Evolutionary conservation across 2,329 filamentous ascomycete genomes (phyloP).

Genomic region (Pleurostoma richardsiae): DNA sequence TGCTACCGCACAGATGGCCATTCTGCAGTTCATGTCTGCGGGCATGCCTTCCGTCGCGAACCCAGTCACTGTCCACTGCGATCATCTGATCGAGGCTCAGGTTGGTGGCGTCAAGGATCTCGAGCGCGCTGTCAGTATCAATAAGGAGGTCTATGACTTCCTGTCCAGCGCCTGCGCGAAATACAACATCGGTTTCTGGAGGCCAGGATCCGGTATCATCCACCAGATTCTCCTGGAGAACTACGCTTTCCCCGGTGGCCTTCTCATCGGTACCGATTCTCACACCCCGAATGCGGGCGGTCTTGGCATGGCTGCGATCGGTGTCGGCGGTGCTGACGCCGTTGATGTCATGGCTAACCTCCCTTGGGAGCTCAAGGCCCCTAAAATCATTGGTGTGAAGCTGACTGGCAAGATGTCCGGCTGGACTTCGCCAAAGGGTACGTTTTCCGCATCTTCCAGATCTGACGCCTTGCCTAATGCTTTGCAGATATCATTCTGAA

Average conservation of each 20-base stretch:
- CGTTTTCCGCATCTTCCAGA: constrained; percentile 19
- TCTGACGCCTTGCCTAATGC: background rate
- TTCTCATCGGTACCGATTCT: constrained; percentile 96
- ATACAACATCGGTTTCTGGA: constrained; percentile 99
- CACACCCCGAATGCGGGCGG: constrained; percentile 97
- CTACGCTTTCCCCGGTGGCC: constrained; percentile 97
- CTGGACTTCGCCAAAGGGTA: constrained; percentile 92
- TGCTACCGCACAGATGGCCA: constrained; percentile 99
- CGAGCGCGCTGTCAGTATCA: constrained; percentile 82
- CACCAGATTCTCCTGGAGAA: constrained; percentile 99
- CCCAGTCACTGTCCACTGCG: constrained; percentile 94
- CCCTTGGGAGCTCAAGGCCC: constrained; percentile 97
- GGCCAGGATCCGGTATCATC: constrained; percentile 96
- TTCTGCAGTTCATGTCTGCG: constrained; percentile 99
- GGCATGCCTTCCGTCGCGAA: constrained; percentile 95
- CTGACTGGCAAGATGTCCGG: constrained; percentile 84
- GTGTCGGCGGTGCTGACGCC: constrained; percentile 96
- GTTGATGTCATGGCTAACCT: constrained; percentile 98
- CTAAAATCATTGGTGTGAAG: constrained; percentile 94
- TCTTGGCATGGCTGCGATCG: constrained; percentile 90
- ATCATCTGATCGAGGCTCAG: constrained; percentile 98
- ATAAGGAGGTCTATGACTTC: constrained; percentile 99
- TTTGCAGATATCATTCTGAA: constrained; percentile 85
- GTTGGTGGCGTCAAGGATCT: constrained; percentile 91
- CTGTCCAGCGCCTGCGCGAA: constrained; percentile 89